These are phyloP conservation scores for Colletotrichum phormii DNA, from an alignment of 2,329 filamentous ascomycete genomes.

Conservation along the genomic window DNA sequence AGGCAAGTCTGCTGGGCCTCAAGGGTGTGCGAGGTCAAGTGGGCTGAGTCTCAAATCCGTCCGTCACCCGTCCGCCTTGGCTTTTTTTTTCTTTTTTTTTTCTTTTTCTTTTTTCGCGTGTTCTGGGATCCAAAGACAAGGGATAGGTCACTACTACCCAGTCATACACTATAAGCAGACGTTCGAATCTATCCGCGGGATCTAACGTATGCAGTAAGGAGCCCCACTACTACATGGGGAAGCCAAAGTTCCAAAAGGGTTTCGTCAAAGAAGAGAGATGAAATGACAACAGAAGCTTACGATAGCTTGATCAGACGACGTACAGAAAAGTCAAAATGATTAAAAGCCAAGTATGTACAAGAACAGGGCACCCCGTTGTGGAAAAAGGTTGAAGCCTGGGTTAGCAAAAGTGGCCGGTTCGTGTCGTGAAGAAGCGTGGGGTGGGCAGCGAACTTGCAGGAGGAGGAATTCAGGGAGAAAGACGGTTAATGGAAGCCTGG, in stretches of 20 bases:
- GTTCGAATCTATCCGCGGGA: conserved; percentile 2
- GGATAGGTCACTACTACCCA: conserved; percentile 16
- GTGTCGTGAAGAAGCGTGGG: not conserved
- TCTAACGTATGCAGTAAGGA: not conserved
- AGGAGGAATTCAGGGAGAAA: not conserved
- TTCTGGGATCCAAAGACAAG: not conserved
- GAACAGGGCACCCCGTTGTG: conserved; percentile 4
- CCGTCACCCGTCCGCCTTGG: conserved; percentile 29
- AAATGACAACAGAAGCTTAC: not conserved
- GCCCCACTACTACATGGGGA: not conserved
- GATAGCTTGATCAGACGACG: conserved; percentile 13
- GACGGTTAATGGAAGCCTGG: not conserved
- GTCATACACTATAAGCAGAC: not conserved
- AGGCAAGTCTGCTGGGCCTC: conserved; percentile 16
- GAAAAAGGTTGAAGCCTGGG: conserved; percentile 7
- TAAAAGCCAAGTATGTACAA: not conserved
- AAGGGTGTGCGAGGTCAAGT: conserved; percentile 27
- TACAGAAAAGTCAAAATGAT: not conserved
- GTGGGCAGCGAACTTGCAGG: conserved; percentile 10
- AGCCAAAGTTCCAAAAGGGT: not conserved
- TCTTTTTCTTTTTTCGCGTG: not conserved
- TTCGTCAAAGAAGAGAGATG: not conserved
- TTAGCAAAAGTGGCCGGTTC: not conserved
- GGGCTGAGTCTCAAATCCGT: conserved; percentile 28
- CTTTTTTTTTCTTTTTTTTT: conserved; percentile 2